A percentile compares a stretch with the other conserved stretches of the same genome.
Conservation (phyloP, 1,284 basidiomycete genomes). For the Cutaneotrichosporon cavernicola region DNA sequence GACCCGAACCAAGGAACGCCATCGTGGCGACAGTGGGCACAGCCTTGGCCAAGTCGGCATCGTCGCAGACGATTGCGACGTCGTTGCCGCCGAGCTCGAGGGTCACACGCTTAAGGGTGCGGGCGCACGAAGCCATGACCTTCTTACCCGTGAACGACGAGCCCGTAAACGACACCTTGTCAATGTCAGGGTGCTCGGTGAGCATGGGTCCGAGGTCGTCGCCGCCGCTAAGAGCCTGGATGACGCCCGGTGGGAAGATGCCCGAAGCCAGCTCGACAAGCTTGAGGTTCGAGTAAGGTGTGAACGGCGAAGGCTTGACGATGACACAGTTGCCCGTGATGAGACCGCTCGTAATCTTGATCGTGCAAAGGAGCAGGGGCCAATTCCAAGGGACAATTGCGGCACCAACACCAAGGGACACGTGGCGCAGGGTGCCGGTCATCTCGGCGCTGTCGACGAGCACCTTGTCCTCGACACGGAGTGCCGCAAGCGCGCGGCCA, state of each 20-base stretch:
- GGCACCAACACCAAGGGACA: slow-evolving; percentile 69
- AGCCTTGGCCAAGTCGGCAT: slow-evolving; percentile 88
- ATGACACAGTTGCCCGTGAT: slow-evolving; percentile 94
- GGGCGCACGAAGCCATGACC: slow-evolving; percentile 75
- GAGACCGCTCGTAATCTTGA: slow-evolving; percentile 62
- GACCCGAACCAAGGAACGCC: slow-evolving; percentile 90
- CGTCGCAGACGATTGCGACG: slow-evolving; percentile 73
- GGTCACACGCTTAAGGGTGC: slow-evolving; percentile 88
- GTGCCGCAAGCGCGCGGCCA: slow-evolving; percentile 79
- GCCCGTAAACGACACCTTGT: slow-evolving; percentile 88
- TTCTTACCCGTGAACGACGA: slow-evolving; percentile 88
- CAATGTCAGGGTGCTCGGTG: slow-evolving; percentile 44
- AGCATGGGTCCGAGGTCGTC: slow-evolving; percentile 48
- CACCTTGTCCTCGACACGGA: slow-evolving; percentile 69
- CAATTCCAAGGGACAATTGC: slow-evolving; percentile 67
- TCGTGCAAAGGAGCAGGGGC: slow-evolving; percentile 59
- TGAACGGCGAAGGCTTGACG: slow-evolving; percentile 92
- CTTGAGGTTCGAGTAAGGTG: slow-evolving; percentile 88
- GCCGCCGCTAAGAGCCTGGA: slow-evolving; percentile 77
- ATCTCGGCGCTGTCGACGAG: slow-evolving; percentile 79
- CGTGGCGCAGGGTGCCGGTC: slow-evolving; percentile 72
- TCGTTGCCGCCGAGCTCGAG: slow-evolving; percentile 61
- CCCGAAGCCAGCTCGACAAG: slow-evolving; percentile 76
- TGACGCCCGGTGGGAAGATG: slow-evolving; percentile 79
- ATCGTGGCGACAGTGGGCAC: slow-evolving; percentile 79